A percentile compares a stretch with the other conserved stretches of the same genome.
Evolutionary conservation across 106 monocot genomes (phyloP).

Genomic region (Iris macrosiphon): DNA sequence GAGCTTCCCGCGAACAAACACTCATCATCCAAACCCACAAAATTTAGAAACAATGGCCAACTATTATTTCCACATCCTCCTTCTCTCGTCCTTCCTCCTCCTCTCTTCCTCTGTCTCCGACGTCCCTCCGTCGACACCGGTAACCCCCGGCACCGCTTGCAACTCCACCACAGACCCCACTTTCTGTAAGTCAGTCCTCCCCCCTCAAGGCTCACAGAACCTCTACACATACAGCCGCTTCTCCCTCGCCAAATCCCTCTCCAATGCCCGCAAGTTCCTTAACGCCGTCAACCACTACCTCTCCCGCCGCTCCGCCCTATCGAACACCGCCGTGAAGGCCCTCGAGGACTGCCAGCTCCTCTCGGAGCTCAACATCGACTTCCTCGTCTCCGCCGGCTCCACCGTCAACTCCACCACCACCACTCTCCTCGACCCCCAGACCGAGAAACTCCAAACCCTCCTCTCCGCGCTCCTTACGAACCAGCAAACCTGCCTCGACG

Average conservation of each 20-base stretch:
- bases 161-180: constrained; percentile 27
- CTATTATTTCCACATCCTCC: neutral
- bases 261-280: constrained; percentile 19
- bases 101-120: neutral
- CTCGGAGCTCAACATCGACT: constrained; percentile 56
- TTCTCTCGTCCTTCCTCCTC: constrained; percentile 1
- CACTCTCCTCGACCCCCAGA: constrained; percentile 31
- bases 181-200: constrained; percentile 36
- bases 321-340: constrained; percentile 25
- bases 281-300: constrained; percentile 26
- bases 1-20: neutral
- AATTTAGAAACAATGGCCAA: neutral
- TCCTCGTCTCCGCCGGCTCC: constrained; percentile 18
- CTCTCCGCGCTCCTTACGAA: constrained; percentile 73
- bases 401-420: constrained; percentile 24
- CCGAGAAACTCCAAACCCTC: constrained; percentile 34
- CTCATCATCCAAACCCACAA: neutral
- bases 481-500: constrained; percentile 73
- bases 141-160: constrained; percentile 23
- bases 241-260: constrained; percentile 33
- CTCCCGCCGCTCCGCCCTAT: constrained; percentile 11
- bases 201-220: constrained; percentile 6
- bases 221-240: constrained; percentile 45
- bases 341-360: constrained; percentile 67
- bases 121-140: constrained; percentile 3